These are phyloP conservation scores for Cryptosporidium baileyi DNA, from an alignment of 169 alveolate species.

Conservation along the genomic window DNA sequence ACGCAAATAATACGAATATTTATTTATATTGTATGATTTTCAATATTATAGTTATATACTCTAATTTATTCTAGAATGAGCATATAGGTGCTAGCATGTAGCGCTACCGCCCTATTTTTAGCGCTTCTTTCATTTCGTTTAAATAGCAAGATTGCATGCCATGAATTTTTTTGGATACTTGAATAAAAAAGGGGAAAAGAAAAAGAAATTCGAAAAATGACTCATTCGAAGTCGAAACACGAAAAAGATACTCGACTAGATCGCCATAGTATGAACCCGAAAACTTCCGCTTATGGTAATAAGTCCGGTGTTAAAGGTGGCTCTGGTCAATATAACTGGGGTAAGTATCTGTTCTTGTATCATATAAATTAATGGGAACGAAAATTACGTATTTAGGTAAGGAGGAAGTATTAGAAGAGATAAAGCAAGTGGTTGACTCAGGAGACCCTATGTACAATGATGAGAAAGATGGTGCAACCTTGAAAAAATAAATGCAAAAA, in stretches of 20 bases:
- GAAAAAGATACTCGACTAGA: slow-evolving; percentile 54
- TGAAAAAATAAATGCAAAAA: background rate
- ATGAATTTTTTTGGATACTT: background rate
- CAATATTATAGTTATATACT: no score
- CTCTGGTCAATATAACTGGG: slow-evolving; percentile 60
- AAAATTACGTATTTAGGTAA: background rate
- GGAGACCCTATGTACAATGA: slow-evolving; percentile 51
- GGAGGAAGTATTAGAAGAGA: background rate
- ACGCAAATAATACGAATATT: no score
- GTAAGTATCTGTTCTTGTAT: background rate
- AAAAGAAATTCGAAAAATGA: no score
- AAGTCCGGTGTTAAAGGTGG: slow-evolving; percentile 66
- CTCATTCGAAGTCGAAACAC: slow-evolving; percentile 9
- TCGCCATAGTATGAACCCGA: slow-evolving; percentile 63
- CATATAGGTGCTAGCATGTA: no score
- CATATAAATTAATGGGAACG: background rate
- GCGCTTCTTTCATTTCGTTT: background rate
- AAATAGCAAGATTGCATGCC: slow-evolving; percentile 2
- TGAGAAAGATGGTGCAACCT: slow-evolving; percentile 7
- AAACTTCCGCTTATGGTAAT: slow-evolving; percentile 59
- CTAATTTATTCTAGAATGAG: no score
- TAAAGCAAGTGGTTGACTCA: background rate
- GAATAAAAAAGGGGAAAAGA: background rate
- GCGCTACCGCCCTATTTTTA: background rate
- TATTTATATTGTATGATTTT: no score